A percentile compares a stretch with the other conserved stretches of the same genome.
phyloP scores from a whole-genome alignment of 2,329 filamentous ascomycete genomes.

The Lecanicillium sp. region DNA sequence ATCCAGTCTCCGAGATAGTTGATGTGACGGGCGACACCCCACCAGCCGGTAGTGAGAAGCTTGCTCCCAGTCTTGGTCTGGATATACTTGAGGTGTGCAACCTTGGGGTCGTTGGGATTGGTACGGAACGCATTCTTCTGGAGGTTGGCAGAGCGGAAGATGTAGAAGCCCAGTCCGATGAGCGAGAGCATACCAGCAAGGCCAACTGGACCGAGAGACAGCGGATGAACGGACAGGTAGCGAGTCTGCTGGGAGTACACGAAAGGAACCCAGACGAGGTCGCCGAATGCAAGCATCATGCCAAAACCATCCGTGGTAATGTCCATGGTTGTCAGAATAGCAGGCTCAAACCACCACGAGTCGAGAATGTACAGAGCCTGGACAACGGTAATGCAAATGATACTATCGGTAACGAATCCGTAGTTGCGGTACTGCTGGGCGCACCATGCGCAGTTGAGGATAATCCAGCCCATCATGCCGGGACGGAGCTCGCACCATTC shows the following conservation, averaged over 20 bases:
- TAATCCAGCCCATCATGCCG: conserved; percentile 80
- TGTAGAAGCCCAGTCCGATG: conserved; percentile 68
- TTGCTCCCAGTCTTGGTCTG: conserved; percentile 75
- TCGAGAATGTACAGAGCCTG: conserved; percentile 82
- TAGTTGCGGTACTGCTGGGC: conserved; percentile 82
- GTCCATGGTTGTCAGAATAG: conserved; percentile 89
- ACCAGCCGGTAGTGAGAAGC: conserved; percentile 82
- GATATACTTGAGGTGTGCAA: conserved; percentile 77
- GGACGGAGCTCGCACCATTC: conserved; percentile 85
- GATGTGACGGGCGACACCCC: conserved; percentile 85
- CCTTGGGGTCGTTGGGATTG: conserved; percentile 69
- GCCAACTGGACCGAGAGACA: conserved; percentile 64
- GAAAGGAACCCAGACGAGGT: conserved; percentile 89
- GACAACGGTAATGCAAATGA: conserved; percentile 67
- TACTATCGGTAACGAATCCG: conserved; percentile 78
- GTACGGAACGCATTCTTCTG: conserved; percentile 94
- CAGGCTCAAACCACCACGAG: conserved; percentile 76
- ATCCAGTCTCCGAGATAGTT: conserved; percentile 96
- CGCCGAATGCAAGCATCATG: conserved; percentile 89
- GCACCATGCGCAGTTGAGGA: conserved; percentile 76
- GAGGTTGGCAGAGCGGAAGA: conserved; percentile 90
- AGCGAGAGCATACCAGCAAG: conserved; percentile 57
- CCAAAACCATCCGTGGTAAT: conserved; percentile 90
- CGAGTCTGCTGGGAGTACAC: conserved; percentile 76
- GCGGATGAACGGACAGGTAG: conserved; percentile 75